These are phyloP conservation scores for Sindora glabra DNA, from an alignment of 306 rosid genomes.

Conservation along the genomic window DNA sequence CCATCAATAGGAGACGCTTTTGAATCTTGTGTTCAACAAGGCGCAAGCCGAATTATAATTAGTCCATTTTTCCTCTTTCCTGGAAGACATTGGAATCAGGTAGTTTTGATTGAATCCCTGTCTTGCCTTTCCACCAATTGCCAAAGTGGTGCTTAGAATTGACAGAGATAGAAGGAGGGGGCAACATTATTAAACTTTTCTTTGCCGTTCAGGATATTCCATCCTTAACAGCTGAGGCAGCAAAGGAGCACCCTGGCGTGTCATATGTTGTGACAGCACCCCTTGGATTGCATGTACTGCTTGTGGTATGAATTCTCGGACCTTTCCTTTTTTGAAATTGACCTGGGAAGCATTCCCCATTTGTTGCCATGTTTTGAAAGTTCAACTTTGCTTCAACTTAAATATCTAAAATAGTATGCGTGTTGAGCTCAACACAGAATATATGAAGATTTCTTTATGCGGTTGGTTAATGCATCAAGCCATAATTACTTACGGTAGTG, in stretches of 20 bases:
- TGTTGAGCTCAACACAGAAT: too few species aligned
- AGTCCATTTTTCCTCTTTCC: constrained; percentile 92
- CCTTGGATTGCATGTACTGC: constrained; percentile 73
- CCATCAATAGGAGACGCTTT: constrained; percentile 76
- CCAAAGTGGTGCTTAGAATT: neutral
- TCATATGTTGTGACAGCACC: constrained; percentile 75
- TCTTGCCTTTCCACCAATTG: neutral
- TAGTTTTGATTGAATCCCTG: constrained; percentile 14
- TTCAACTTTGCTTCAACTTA: neutral
- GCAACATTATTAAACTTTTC: neutral
- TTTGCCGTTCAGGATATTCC: constrained; percentile 68
- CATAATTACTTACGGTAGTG: too few species aligned
- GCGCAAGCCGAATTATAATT: constrained; percentile 56
- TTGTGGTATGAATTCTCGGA: constrained; percentile 54
- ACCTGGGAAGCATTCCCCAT: neutral
- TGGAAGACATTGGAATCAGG: constrained; percentile 90
- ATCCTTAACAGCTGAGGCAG: constrained; percentile 81
- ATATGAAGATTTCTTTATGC: too few species aligned
- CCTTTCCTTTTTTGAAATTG: neutral
- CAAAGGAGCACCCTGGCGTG: constrained; percentile 68
- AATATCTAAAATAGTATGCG: too few species aligned
- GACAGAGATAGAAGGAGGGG: neutral
- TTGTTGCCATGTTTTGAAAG: neutral
- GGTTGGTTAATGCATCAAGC: too few species aligned
- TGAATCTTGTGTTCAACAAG: constrained; percentile 52